Base-by-base conservation (phyloP, 768 basidiomycete genomes). In the Russula sp. region DNA sequence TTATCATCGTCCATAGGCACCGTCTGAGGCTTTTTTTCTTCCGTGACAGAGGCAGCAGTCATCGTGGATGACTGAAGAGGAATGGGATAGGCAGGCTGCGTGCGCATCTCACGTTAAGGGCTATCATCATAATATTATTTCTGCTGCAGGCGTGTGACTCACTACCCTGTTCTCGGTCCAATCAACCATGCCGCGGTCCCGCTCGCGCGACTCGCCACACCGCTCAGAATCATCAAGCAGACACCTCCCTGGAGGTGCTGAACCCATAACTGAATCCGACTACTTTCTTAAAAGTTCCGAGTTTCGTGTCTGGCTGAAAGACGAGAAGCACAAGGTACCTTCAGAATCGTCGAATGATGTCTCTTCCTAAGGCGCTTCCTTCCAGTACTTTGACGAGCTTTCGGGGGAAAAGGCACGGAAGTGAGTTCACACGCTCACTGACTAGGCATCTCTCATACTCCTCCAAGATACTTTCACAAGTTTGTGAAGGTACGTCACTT, bases 251-350 rank as follows among this genome's bases (percentile, higher is more conserved):
- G 70, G 78, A 31, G 79, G 81, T 45, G 80, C 82, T 34, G 74
- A 79, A n/a, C 76, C 81, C 18, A 89, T 96, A 65, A 84, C 82
- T 0, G 88, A 91, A 68, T 82, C 87, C 0, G 94, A 96, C 71
- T 97, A 95, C 71, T 97, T 94, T 75, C 79, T 88, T 70, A 94
- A 91, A 75, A 89, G 84, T 57, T 83, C 85, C 60, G 94, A 97
- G 71, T 96, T 95, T 71, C 82, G 87, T 66, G 73, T 83, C 31
- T 98, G 94, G 93, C 77, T 97, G 62, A 91, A 88, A 73, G 87
- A 91, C 27, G 80, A 82, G 70, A 82, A 84, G 68, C 77, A 75
- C 55, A 85, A 83, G 76, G 85, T 84, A 61, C 57, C 76, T 73
- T 27, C 13, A 13, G 20, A 42, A n/a, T 51, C 27, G 54, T 56